phyloP scores from a whole-genome alignment of 768 basidiomycete species.

The Agaricus blazei region DNA sequence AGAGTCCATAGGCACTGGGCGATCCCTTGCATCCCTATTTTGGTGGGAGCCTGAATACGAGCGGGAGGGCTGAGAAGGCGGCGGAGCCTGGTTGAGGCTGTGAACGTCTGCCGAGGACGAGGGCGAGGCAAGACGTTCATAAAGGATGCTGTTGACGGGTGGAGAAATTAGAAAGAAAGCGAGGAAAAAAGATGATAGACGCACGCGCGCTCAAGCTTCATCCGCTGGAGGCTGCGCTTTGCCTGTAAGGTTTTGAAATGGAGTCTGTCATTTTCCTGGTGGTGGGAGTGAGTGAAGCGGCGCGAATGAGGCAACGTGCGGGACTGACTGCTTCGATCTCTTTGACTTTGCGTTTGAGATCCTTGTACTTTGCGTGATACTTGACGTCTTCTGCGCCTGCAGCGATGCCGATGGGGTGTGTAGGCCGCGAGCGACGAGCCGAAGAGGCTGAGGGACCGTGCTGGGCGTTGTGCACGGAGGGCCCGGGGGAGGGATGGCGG shows the following conservation, averaged over 20 bases:
- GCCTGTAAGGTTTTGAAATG: conserved; percentile 75
- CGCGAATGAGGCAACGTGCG: conserved; percentile 5
- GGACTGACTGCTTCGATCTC: conserved; percentile 75
- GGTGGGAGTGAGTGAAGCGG: conserved; percentile 13
- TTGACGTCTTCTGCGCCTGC: conserved; percentile 82
- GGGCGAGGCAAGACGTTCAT: conserved; percentile 66
- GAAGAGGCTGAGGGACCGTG: conserved; percentile 22
- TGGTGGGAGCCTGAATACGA: conserved; percentile 28
- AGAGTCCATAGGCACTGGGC: conserved; percentile 17
- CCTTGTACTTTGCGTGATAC: conserved; percentile 85
- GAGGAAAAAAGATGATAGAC: conserved; percentile 28
- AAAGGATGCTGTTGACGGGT: conserved; percentile 48
- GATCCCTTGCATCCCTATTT: conserved; percentile 33
- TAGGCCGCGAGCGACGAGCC: conserved; percentile 42
- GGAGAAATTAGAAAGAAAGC: conserved; percentile 13
- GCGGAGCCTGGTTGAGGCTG: conserved; percentile 26
- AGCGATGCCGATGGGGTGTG: conserved; percentile 56
- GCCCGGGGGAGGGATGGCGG: conserved; percentile 52
- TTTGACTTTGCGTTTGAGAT: conserved; percentile 82
- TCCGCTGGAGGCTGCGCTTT: conserved; percentile 78
- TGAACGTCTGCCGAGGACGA: conserved; percentile 52
- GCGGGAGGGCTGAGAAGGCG: conserved; percentile 31
- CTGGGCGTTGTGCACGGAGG: conserved; percentile 29
- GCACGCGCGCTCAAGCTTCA: conserved; percentile 87
- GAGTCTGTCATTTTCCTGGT: conserved; percentile 84